These are phyloP conservation scores for Fusarium chuoi DNA, from an alignment of 2,329 filamentous ascomycete genomes.

Conservation along the genomic window DNA sequence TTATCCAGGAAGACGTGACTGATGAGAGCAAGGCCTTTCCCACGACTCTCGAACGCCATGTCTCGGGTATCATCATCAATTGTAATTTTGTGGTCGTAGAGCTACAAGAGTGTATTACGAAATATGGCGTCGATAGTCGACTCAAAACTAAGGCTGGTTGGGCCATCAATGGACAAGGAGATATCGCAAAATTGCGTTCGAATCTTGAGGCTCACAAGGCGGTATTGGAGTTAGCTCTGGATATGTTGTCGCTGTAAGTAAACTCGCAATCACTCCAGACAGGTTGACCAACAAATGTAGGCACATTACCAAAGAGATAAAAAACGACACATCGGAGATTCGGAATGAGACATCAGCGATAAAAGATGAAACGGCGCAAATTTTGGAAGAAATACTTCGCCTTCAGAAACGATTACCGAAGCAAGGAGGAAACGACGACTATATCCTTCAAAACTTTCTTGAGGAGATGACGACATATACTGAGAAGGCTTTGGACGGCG, in stretches of 20 bases:
- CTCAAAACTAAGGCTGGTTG: neutral
- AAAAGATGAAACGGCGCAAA: neutral
- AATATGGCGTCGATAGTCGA: neutral
- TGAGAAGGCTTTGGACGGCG: neutral
- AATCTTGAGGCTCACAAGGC: neutral
- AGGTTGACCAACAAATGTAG: neutral
- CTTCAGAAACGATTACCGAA: neutral
- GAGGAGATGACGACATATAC: neutral
- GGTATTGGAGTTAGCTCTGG: neutral
- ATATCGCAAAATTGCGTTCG: neutral
- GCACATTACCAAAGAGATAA: neutral
- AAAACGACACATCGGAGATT: neutral
- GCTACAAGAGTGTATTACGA: neutral
- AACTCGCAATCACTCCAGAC: fast-evolving
- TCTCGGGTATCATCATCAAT: neutral
- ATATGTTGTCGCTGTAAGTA: neutral
- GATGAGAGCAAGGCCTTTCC: neutral
- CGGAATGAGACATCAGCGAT: neutral
- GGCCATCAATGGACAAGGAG: neutral
- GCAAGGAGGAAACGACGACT: neutral
- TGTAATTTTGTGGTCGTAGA: neutral
- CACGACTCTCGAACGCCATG: neutral
- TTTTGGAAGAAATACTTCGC: neutral
- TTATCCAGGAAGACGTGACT: neutral
- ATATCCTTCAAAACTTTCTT: neutral